Evolutionary conservation across 805 yeast genomes (phyloP), one percentile per base, ranked within the genome.

Genomic region (Wickerhamiella domercqiae): DNA sequence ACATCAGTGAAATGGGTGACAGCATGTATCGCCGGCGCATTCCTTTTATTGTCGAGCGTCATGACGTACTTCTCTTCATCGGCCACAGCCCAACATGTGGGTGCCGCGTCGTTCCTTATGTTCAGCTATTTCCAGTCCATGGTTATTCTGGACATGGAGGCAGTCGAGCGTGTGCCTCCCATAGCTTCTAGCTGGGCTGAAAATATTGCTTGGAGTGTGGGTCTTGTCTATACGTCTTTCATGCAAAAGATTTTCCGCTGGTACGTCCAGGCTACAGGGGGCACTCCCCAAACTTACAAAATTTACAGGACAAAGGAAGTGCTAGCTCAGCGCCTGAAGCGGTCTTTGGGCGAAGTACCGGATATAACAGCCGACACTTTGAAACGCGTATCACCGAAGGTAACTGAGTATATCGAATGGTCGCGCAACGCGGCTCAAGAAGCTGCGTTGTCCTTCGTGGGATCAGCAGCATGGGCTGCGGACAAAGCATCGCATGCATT

Each of bases 211-310:
- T 86, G 96, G 96, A 81, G 94, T 1, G 80, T 86, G 79, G 96
- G 96, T 2, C 65, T 86, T 42, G 81, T 86, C 48, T 65, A 77
- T 54, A 70, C 79, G 29, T 50, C 53, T 2, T 86, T 84, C 54
- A 80, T 86, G 94, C 94, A 86, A 59, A 57, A 65, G 31, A 79
- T 83, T 44, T 78, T 90, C 46, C 71, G 77, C 55, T 87, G 98
- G 98, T 87, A 87, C 57, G 76, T 87, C 37, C 95, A 87, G 61
- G 64, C 90, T 21, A 84, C 96, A 1, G 96, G 96, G 35, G 96
- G 96, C 30, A 59, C 68, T 1, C 94, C 95, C 22, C 60, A 79
- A 4, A 64, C 77, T 30, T 73, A 75, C 51, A 61, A 80, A 44
- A 31, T 45, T 3, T 68, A 74, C 13, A 68, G 75, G 3, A 68